These are phyloP conservation scores for Cercospora sp. DNA, from an alignment of 2,329 filamentous ascomycete species.

Conservation along the genomic window DNA sequence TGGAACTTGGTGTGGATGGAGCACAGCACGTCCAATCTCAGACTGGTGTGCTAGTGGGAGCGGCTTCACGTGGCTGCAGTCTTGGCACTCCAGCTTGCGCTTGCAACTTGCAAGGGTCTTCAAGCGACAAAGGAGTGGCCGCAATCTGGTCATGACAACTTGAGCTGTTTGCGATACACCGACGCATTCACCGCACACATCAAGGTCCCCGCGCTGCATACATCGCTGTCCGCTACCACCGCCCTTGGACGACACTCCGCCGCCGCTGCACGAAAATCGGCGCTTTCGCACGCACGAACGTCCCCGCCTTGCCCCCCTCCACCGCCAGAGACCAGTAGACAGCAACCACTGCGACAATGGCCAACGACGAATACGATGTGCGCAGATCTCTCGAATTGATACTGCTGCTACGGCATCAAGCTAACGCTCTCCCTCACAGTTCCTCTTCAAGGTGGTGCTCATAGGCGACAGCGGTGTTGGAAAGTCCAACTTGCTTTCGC, in stretches of 20 bases:
- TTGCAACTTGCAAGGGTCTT: neutral
- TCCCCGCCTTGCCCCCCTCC: constrained; percentile 9
- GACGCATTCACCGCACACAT: constrained; percentile 13
- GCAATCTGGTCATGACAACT: constrained; percentile 5
- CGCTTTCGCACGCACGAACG: constrained; percentile 5
- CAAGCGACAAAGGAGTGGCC: constrained; percentile 2
- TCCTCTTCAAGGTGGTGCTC: constrained; percentile 99
- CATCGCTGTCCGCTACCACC: neutral
- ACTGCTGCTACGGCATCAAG: neutral
- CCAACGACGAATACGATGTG: constrained; percentile 96
- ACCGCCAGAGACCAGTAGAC: constrained; percentile 9
- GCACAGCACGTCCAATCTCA: neutral
- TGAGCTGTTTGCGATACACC: constrained; percentile 5
- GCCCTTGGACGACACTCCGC: neutral
- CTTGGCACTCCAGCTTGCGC: neutral
- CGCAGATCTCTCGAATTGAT: neutral
- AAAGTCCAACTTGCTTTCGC: constrained; percentile 98
- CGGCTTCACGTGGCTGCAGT: constrained; percentile 5
- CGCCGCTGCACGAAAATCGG: neutral
- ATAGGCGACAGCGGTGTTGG: constrained; percentile 99
- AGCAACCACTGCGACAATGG: constrained; percentile 64
- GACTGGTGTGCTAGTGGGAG: neutral
- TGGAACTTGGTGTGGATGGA: neutral
- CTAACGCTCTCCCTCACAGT: constrained; percentile 56
- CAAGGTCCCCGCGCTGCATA: neutral